Percentiles rank a stretch among this genome's conserved stretches.
Conservation (phyloP, 176 grass and related monocot genomes). For the Themeda triandra region DNA sequence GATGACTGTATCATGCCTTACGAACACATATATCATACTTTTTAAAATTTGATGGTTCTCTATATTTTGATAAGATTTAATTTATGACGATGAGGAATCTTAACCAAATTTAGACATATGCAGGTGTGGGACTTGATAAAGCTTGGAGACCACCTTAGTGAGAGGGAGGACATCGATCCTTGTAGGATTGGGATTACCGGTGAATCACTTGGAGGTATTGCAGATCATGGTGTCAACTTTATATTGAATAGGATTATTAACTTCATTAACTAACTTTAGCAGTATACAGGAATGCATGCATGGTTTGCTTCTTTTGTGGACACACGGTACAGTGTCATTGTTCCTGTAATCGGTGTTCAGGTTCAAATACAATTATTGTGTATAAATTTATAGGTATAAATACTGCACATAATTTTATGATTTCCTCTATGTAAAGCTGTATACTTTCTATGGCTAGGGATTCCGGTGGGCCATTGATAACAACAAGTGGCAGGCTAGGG, state of each 20-base stretch:
- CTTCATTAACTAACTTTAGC: slow-evolving; percentile 13
- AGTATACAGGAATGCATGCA: slow-evolving; percentile 83
- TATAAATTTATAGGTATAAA: background rate
- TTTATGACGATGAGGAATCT: background rate
- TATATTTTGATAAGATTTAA: background rate
- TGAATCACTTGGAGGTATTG: slow-evolving; percentile 93
- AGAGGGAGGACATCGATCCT: slow-evolving; percentile 72
- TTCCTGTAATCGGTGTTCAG: slow-evolving; percentile 96
- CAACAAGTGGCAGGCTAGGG: slow-evolving; percentile 82
- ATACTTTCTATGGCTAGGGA: slow-evolving; percentile 43
- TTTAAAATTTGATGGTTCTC: background rate
- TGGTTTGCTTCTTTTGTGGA: slow-evolving; percentile 89
- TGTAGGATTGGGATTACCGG: slow-evolving; percentile 83
- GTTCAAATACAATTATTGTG: slow-evolving; percentile 20
- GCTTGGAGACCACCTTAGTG: slow-evolving; percentile 74
- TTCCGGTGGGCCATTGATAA: slow-evolving; percentile 93
- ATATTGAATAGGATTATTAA: slow-evolving; percentile 10
- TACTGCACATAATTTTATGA: background rate
- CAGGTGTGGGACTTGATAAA: slow-evolving; percentile 98
- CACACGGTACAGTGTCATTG: slow-evolving; percentile 60
- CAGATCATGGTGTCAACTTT: background rate
- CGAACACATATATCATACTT: slow-evolving; percentile 4
- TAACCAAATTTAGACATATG: background rate
- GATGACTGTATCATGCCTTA: background rate
- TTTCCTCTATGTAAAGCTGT: slow-evolving; percentile 11